These are phyloP conservation scores for Carpinus viminea DNA, from an alignment of 306 rosid species.

Conservation along the genomic window DNA sequence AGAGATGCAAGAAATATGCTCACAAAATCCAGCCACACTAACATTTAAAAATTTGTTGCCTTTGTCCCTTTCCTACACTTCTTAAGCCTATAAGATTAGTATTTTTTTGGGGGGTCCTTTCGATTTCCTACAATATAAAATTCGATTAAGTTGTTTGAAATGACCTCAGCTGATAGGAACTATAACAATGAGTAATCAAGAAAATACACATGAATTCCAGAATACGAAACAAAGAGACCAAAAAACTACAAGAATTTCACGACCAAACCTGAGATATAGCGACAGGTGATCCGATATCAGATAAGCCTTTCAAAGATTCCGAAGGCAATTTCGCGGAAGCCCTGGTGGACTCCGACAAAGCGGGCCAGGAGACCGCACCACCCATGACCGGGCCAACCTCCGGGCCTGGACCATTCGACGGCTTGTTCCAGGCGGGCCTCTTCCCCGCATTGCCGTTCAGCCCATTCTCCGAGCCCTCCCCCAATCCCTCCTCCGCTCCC, in stretches of 20 bases:
- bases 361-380: slow-evolving; percentile 72
- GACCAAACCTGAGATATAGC: slow-evolving; percentile 58
- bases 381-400: slow-evolving; percentile 72
- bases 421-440: slow-evolving; percentile 78
- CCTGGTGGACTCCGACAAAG: slow-evolving; percentile 60
- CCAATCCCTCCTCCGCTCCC: slow-evolving; percentile 35
- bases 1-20: background rate
- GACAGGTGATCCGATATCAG: slow-evolving; percentile 48
- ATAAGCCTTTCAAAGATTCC: slow-evolving; percentile 55
- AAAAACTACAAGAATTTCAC: slow-evolving; percentile 1
- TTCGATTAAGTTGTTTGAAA: background rate
- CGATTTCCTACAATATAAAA: background rate
- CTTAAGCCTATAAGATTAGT: too few relatives aligned
- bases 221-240: background rate
- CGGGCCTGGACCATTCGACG: slow-evolving; percentile 47
- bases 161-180: background rate
- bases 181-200: background rate
- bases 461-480: slow-evolving; percentile 46
- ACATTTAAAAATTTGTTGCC: background rate
- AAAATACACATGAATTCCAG: background rate
- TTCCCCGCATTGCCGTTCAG: slow-evolving; percentile 41
- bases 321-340: slow-evolving; percentile 47
- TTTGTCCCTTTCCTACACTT: background rate
- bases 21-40: background rate
- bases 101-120: background rate